Conservation (phyloP, 1,284 basidiomycete species). For the Coriolopsis trogii region DNA sequence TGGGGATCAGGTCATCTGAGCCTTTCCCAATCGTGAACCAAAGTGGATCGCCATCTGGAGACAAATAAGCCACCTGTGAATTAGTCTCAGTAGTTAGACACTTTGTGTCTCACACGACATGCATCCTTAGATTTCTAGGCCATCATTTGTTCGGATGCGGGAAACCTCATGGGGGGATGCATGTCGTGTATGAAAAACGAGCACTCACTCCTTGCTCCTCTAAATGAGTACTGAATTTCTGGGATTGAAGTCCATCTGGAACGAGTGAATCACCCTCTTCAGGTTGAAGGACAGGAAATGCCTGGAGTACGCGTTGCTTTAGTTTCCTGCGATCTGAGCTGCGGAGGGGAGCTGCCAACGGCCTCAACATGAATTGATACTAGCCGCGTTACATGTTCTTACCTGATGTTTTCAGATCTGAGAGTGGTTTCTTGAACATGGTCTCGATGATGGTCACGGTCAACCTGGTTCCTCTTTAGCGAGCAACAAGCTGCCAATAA, state of each 20-base stretch:
- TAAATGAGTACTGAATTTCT: slow-evolving; percentile 67
- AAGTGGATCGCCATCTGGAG: slow-evolving; percentile 72
- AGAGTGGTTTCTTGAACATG: slow-evolving; percentile 79
- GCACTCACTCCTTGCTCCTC: slow-evolving; percentile 63
- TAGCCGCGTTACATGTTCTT: neutral
- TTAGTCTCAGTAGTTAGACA: neutral
- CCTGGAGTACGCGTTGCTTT: slow-evolving; percentile 55
- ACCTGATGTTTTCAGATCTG: slow-evolving; percentile 68
- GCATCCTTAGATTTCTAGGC: too few species aligned
- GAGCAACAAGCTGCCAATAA: too few species aligned
- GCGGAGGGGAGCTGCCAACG: slow-evolving; percentile 56
- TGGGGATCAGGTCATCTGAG: slow-evolving; percentile 69
- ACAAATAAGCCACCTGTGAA: slow-evolving; percentile 61
- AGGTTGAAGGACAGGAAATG: slow-evolving; percentile 44
- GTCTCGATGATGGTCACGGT: too few species aligned
- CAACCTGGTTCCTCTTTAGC: too few species aligned
- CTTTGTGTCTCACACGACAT: too few species aligned
- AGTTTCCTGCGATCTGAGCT: slow-evolving; percentile 73
- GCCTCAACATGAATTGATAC: neutral
- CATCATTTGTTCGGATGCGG: too few species aligned
- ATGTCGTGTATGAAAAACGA: neutral
- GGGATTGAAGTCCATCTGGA: slow-evolving; percentile 67
- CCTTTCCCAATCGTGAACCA: slow-evolving; percentile 82
- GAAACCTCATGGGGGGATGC: too few species aligned
- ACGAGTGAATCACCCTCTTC: slow-evolving; percentile 67